phyloP scores from a whole-genome alignment of 805 yeast species.

The Wickerhamiella lipophila region DNA sequence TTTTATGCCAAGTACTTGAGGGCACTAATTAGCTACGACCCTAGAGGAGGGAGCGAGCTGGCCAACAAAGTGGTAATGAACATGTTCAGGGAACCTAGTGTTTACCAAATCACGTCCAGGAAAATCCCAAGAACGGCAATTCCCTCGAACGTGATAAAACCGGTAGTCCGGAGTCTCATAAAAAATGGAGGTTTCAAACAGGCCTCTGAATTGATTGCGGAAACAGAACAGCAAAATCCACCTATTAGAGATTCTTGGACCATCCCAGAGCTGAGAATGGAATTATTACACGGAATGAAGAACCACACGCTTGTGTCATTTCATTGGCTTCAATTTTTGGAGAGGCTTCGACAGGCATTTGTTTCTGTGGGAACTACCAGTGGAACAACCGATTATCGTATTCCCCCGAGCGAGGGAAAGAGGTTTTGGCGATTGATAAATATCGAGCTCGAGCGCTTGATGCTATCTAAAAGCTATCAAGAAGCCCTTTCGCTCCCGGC shows the following conservation, averaged over 20 bases:
- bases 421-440: slow-evolving; percentile 11
- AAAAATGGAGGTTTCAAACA: slow-evolving; percentile 12
- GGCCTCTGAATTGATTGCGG: slow-evolving; percentile 20
- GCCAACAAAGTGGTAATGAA: slow-evolving; percentile 11
- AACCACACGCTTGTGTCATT: slow-evolving; percentile 2
- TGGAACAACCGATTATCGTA: neutral
- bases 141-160: slow-evolving; percentile 21
- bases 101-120: slow-evolving; percentile 21
- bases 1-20: slow-evolving; percentile 22
- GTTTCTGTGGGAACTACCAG: slow-evolving; percentile 5
- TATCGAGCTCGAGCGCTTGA: slow-evolving; percentile 13
- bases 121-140: slow-evolving; percentile 23
- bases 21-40: slow-evolving; percentile 10
- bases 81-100: slow-evolving; percentile 16
- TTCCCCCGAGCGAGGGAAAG: slow-evolving; percentile 11
- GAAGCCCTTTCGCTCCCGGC: slow-evolving; percentile 13
- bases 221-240: neutral
- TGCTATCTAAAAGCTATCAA: neutral
- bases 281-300: slow-evolving; percentile 11
- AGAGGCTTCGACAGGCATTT: slow-evolving; percentile 4
- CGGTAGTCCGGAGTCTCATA: slow-evolving; percentile 18
- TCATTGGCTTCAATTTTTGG: slow-evolving; percentile 16
- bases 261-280: slow-evolving; percentile 17
- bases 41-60: neutral
- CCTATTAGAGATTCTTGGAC: slow-evolving; percentile 8